Conservation (phyloP, 2,329 filamentous ascomycete genomes). For the Tolypocladium sp. region DNA sequence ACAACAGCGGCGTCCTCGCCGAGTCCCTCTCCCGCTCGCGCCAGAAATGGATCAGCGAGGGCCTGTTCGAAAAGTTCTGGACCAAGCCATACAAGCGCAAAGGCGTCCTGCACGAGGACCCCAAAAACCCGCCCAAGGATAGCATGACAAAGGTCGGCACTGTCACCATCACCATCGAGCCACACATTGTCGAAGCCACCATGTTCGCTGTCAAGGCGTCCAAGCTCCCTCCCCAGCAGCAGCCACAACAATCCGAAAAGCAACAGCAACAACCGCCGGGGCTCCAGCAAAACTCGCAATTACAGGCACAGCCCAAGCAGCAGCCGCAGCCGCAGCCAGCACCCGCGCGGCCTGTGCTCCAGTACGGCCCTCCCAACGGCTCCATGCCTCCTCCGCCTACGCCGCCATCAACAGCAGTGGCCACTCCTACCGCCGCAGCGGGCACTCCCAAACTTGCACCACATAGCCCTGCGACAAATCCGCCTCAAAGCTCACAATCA, state of each 20-base stretch:
- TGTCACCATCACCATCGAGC: slow-evolving; percentile 68
- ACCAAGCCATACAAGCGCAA: slow-evolving; percentile 62
- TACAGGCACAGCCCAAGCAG: slow-evolving; percentile 6
- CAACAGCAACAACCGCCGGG: slow-evolving; percentile 2
- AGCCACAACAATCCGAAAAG: slow-evolving; percentile 5
- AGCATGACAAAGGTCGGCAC: slow-evolving; percentile 65
- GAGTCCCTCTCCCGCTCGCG: slow-evolving; percentile 68
- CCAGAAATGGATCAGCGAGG: slow-evolving; percentile 61
- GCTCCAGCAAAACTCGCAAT: slow-evolving; percentile 10
- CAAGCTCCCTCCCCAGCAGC: slow-evolving; percentile 33
- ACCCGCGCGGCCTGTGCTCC: slow-evolving; percentile 45
- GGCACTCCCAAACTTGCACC: slow-evolving; percentile 8
- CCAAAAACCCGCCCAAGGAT: slow-evolving; percentile 60
- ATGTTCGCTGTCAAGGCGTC: slow-evolving; percentile 64
- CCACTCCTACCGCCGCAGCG: slow-evolving; percentile 10
- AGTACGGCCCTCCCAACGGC: slow-evolving; percentile 57
- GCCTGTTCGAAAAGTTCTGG: slow-evolving; percentile 72
- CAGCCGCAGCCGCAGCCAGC: slow-evolving; percentile 4
- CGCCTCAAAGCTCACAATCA: slow-evolving; percentile 3
- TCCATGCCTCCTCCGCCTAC: slow-evolving; percentile 45
- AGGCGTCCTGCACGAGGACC: slow-evolving; percentile 52
- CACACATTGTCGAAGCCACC: slow-evolving; percentile 68
- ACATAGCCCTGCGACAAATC: slow-evolving; percentile 7
- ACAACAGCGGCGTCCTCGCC: slow-evolving; percentile 58
- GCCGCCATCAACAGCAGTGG: slow-evolving; percentile 18